Evolutionary conservation across 495 filamentous ascomycete species (phyloP), one percentile per base, ranked within the genome.

Genomic region (Penicillium verhagenii): DNA sequence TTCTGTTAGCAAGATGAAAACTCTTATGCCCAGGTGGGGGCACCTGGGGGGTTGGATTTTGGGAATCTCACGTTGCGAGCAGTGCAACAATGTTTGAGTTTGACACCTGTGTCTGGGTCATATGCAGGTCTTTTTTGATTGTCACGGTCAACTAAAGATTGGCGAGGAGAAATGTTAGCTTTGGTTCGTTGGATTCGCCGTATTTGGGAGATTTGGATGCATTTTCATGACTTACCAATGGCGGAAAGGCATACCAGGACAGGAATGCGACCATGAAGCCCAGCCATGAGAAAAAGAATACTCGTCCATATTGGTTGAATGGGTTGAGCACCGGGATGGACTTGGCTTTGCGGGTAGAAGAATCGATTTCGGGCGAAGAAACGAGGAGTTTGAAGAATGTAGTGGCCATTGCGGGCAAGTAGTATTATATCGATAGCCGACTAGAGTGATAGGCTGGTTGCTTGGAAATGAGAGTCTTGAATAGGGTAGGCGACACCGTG

Each of bases 251-350:
- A 72, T 82, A 83, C 79, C 93, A 97, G 2, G 90, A 93, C 72
- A 91, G 88, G 76, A 97, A 97, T 19, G 92, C 91, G 53, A 97
- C 84, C 86, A 97, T 90, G 74, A 97, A 97, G 8, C 93, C 93
- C 45, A 91, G 82, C 87, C 92, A 96, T 0, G 91, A 90, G 73
- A 97, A 96, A 78, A 91, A 91, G 71, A 95, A 96, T 0, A 94
- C 90, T 3, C 92, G 82, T 42, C 93, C 92, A 79, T 97, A 90
- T 56, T 83, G 66, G 61, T 95, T 83, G 54, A 90, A 63, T 8
- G 88, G 86, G 66, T 97, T 97, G 24, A 97, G 68, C 28, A 89
- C 64, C 0, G 92, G 93, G 45, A 97, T 84, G 0, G 88, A 88
- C 37, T 80, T 82, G 28, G 92, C 92, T 67, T 95, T 95, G 14